Evolutionary conservation across 352 stramenopile species (phyloP).

Genomic region (Peronosclerospora sorghi): DNA sequence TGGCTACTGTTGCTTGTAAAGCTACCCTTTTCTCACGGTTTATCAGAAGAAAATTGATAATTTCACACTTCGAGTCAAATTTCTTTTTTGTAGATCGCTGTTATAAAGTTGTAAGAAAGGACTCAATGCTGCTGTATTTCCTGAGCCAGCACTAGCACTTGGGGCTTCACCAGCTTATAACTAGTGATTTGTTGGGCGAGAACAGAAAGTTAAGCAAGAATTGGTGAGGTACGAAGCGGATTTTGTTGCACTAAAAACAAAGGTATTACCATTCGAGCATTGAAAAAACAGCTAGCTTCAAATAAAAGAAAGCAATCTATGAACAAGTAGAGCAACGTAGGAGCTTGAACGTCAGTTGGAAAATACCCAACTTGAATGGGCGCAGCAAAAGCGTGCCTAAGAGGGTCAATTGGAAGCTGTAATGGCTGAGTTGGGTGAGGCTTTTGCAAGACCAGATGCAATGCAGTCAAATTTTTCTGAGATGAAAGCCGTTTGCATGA

Average conservation of each 20-base stretch:
- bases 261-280: slow-evolving; percentile 93
- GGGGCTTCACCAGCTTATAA: slow-evolving; percentile 28
- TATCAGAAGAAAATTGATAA: slow-evolving; percentile 91
- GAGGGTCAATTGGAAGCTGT: slow-evolving; percentile 52
- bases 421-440: slow-evolving; percentile 47
- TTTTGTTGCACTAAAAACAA: slow-evolving; percentile 93
- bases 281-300: slow-evolving; percentile 84
- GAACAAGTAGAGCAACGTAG: slow-evolving; percentile 40
- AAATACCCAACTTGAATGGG: slow-evolving; percentile 62
- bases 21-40: slow-evolving; percentile 58
- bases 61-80: slow-evolving; percentile 87
- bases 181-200: slow-evolving; percentile 75
- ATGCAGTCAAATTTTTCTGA: slow-evolving; percentile 90
- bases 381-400: slow-evolving; percentile 72
- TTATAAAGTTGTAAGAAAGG: too few species aligned
- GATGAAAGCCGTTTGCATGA: slow-evolving; percentile 84
- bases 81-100: slow-evolving; percentile 80
- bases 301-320: slow-evolving; percentile 53
- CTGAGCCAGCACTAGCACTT: slow-evolving; percentile 55
- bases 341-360: slow-evolving; percentile 53
- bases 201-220: slow-evolving; percentile 85
- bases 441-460: slow-evolving; percentile 70
- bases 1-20: slow-evolving; percentile 59
- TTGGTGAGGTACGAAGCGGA: slow-evolving; percentile 90
- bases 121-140: slow-evolving; percentile 80